Percentiles rank a stretch among this genome's conserved stretches.
These are phyloP conservation scores for Cordyceps cicadae DNA, from an alignment of 2,329 filamentous ascomycete species.

Conservation along the genomic window DNA sequence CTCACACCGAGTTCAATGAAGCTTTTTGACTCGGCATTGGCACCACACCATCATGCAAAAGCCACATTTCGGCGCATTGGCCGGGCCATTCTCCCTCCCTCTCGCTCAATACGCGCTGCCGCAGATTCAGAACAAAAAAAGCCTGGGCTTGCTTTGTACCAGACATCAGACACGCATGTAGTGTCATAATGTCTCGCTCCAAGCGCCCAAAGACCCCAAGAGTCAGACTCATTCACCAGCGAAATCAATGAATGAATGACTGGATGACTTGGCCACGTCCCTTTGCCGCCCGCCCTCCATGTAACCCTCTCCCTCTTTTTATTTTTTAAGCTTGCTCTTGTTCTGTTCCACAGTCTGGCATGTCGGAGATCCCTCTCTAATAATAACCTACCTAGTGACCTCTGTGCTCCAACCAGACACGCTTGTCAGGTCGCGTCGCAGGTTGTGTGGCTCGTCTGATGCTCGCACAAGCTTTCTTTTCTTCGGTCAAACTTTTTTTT, in stretches of 20 bases:
- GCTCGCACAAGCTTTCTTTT: not conserved
- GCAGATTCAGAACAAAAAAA: not conserved
- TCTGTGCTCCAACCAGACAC: not conserved
- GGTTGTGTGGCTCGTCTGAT: constrained; percentile 1
- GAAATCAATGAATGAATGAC: not conserved
- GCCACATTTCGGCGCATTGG: constrained; percentile 2
- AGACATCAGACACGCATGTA: too few relatives aligned
- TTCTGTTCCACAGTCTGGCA: not conserved
- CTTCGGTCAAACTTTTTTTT: too few relatives aligned
- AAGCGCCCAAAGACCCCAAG: not conserved
- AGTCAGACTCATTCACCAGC: not conserved
- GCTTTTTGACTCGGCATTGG: constrained; percentile 1
- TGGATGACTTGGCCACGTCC: not conserved
- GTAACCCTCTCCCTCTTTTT: not conserved
- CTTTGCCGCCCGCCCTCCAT: not conserved
- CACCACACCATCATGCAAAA: not conserved
- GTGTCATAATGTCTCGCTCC: not conserved
- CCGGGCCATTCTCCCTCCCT: not conserved
- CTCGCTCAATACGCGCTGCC: not conserved
- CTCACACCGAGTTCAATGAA: not conserved
- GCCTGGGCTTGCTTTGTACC: not conserved
- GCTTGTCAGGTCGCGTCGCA: not conserved
- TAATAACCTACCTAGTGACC: not conserved
- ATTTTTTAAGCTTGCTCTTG: constrained; percentile 2
- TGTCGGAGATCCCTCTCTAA: not conserved